These are phyloP conservation scores for Croton laevigatus DNA, from an alignment of 441 rosid genomes.

Conservation along the genomic window DNA sequence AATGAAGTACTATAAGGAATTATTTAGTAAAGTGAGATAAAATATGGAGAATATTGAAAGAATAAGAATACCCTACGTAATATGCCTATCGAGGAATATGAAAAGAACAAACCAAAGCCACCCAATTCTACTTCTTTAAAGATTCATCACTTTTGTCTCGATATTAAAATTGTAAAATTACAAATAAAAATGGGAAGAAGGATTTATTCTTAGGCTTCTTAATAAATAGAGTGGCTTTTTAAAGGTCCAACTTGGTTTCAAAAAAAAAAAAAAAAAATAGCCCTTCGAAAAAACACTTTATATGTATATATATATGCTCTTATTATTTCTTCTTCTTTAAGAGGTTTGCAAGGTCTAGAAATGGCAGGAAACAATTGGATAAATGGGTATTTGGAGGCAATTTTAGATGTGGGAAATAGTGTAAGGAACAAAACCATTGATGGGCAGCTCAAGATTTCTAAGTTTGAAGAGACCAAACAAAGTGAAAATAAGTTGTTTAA, in stretches of 20 bases:
- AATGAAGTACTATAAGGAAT: neutral
- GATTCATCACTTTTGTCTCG: constrained; percentile 1
- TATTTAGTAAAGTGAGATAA: too few species aligned
- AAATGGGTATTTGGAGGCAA: constrained; percentile 88
- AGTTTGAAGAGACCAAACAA: constrained; percentile 38
- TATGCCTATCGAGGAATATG: constrained; percentile 22
- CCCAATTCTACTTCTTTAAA: constrained; percentile 19
- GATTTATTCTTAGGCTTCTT: constrained; percentile 3
- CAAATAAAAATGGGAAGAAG: neutral
- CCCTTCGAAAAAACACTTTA: constrained; percentile 8
- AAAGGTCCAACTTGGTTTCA: constrained; percentile 33
- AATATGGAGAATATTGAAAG: constrained; percentile 22
- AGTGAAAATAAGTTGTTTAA: constrained; percentile 51
- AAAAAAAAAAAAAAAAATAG: neutral
- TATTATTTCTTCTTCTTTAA: too few species aligned
- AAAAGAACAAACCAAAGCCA: constrained; percentile 25
- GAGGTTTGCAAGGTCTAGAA: constrained; percentile 13
- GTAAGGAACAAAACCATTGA: constrained; percentile 38
- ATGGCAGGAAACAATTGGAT: constrained; percentile 96
- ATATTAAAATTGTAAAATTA: neutral
- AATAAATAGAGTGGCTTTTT: constrained; percentile 18
- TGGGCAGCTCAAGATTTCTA: constrained; percentile 48
- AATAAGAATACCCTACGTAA: constrained; percentile 23
- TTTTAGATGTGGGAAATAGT: constrained; percentile 71
- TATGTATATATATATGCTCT: too few species aligned